These are phyloP conservation scores for Nakazawaea molendinolei DNA, from an alignment of 805 yeast species.

Conservation along the genomic window DNA sequence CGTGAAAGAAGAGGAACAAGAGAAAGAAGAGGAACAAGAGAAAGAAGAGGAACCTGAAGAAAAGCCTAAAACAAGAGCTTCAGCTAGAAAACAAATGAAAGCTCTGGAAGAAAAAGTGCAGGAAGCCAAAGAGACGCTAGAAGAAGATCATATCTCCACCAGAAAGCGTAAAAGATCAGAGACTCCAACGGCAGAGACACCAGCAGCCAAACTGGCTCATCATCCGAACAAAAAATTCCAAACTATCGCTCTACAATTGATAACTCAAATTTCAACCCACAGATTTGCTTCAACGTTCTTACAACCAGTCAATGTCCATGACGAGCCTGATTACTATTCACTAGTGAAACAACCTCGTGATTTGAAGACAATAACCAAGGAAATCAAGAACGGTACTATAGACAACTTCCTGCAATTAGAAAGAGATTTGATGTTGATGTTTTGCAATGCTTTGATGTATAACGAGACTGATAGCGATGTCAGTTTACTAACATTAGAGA, in stretches of 20 bases:
- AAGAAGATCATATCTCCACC: background rate
- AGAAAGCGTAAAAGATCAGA: slow-evolving; percentile 18
- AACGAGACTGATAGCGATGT: slow-evolving; percentile 61
- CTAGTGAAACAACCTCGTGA: slow-evolving; percentile 62
- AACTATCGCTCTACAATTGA: slow-evolving; percentile 50
- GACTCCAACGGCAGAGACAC: slow-evolving; percentile 10
- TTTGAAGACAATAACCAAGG: slow-evolving; percentile 52
- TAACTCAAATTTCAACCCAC: slow-evolving; percentile 61
- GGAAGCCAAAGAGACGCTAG: slow-evolving; percentile 10
- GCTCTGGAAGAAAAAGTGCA: slow-evolving; percentile 11
- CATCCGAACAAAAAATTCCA: slow-evolving; percentile 49
- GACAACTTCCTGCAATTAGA: slow-evolving; percentile 46
- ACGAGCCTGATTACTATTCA: slow-evolving; percentile 63
- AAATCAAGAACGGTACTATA: slow-evolving; percentile 53
- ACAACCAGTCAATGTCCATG: slow-evolving; percentile 59
- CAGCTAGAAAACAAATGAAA: slow-evolving; percentile 6
- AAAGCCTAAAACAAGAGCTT: slow-evolving; percentile 8
- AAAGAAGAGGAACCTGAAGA: slow-evolving; percentile 1
- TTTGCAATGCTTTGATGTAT: slow-evolving; percentile 80
- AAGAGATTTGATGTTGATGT: slow-evolving; percentile 67
- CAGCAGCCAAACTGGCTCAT: slow-evolving; percentile 12
- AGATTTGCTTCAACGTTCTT: slow-evolving; percentile 69
- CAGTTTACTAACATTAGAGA: slow-evolving; percentile 54
- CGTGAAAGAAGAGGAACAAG: slow-evolving; percentile 8
- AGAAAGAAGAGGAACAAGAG: slow-evolving; percentile 1